Conservation (phyloP, 176 grass and related monocot genomes). For the Hordeum marinum region DNA sequence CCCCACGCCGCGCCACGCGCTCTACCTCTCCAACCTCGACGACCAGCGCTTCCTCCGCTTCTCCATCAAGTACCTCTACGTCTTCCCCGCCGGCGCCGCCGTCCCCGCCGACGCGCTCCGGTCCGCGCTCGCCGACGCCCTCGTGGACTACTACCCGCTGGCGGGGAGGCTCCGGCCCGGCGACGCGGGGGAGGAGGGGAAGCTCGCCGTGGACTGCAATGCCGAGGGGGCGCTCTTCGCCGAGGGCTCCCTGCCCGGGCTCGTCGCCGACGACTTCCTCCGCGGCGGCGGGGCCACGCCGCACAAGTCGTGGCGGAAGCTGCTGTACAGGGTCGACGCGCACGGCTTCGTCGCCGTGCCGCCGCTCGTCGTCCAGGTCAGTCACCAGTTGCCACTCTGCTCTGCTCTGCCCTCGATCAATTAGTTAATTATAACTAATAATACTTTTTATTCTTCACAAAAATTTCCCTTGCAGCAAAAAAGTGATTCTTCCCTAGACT, state of each 20-base stretch:
- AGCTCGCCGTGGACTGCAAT: constrained; percentile 81
- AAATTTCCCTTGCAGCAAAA: neutral
- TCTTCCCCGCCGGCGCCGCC: constrained; percentile 29
- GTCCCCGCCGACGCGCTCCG: constrained; percentile 35
- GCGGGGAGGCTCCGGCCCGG: constrained; percentile 51
- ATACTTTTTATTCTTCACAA: neutral
- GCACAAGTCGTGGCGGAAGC: constrained; percentile 87
- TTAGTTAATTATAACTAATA: neutral
- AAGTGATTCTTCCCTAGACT: neutral
- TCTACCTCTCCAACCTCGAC: constrained; percentile 93
- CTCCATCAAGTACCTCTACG: constrained; percentile 97
- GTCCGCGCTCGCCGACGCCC: constrained; percentile 39
- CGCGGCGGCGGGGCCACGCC: constrained; percentile 12
- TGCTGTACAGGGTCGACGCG: constrained; percentile 59
- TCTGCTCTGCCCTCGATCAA: neutral
- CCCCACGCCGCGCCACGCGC: constrained; percentile 40
- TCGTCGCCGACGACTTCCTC: constrained; percentile 52
- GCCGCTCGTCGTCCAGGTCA: constrained; percentile 75
- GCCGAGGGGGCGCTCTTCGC: constrained; percentile 74
- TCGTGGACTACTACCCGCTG: constrained; percentile 86
- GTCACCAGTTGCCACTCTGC: neutral
- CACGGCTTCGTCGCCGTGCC: constrained; percentile 66
- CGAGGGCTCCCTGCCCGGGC: constrained; percentile 31
- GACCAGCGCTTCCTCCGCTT: constrained; percentile 92
- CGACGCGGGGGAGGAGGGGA: constrained; percentile 32